These are phyloP conservation scores for Peronospora farinosa DNA, from an alignment of 352 stramenopile genomes.

Conservation along the genomic window DNA sequence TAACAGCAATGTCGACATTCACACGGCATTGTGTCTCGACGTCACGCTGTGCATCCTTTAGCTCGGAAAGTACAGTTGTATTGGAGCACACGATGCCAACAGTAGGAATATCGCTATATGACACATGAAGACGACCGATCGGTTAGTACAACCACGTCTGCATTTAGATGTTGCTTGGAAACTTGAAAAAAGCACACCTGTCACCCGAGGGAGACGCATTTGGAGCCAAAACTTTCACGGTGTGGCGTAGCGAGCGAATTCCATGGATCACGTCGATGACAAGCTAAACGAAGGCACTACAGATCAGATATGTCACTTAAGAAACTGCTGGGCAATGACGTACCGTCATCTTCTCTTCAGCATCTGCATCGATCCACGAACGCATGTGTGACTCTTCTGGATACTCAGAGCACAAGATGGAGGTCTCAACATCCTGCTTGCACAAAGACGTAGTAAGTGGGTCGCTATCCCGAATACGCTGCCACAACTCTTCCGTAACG, in stretches of 20 bases:
- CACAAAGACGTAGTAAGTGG: constrained; percentile 22
- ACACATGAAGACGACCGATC: not conserved
- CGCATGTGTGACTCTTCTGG: constrained; percentile 82
- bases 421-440: constrained; percentile 29
- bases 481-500: constrained; percentile 99
- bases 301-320: not conserved
- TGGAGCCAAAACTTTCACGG: constrained; percentile 61
- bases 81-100: constrained; percentile 35
- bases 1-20: constrained; percentile 20
- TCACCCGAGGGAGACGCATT: constrained; percentile 27
- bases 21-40: constrained; percentile 45
- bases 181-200: constrained; percentile 13
- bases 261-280: constrained; percentile 88
- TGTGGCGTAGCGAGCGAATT: constrained; percentile 89
- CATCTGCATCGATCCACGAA: constrained; percentile 68
- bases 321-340: not conserved
- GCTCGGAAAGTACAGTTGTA: constrained; percentile 19
- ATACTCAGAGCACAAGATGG: constrained; percentile 64
- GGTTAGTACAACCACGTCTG: constrained; percentile 1
- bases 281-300: constrained; percentile 30
- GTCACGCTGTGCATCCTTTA: constrained; percentile 36
- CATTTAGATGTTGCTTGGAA: not conserved
- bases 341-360: constrained; percentile 87
- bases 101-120: constrained; percentile 20
- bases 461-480: constrained; percentile 54